phyloP scores from a whole-genome alignment of 2,329 filamentous ascomycete genomes.

The Aspergillus alliaceus region DNA sequence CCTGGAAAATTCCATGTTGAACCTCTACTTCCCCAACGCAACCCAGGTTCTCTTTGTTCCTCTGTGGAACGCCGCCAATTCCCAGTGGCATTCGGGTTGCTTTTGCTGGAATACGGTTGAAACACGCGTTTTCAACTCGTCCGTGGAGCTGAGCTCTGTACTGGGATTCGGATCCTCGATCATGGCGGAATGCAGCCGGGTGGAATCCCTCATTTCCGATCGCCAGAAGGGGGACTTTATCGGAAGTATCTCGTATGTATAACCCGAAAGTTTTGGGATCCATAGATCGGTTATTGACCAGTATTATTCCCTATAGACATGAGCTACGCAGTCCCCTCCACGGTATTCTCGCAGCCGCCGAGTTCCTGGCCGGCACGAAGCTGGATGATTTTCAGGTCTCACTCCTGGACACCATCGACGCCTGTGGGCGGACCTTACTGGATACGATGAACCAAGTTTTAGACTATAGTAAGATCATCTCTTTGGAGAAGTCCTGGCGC shows the following conservation, averaged over 20 bases:
- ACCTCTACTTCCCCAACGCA: slow-evolving; percentile 48
- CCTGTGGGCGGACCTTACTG: slow-evolving; percentile 42
- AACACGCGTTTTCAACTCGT: slow-evolving; percentile 37
- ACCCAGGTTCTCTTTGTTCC: slow-evolving; percentile 53
- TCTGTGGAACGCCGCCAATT: slow-evolving; percentile 51
- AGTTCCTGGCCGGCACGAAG: slow-evolving; percentile 41
- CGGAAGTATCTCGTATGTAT: slow-evolving; percentile 40
- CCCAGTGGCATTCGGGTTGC: slow-evolving; percentile 49
- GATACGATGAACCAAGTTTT: slow-evolving; percentile 48
- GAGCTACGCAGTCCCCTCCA: slow-evolving; percentile 45
- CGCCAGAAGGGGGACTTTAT: slow-evolving; percentile 47
- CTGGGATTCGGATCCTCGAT: slow-evolving; percentile 44
- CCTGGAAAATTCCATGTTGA: slow-evolving; percentile 40
- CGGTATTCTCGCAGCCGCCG: slow-evolving; percentile 43
- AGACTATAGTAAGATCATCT: slow-evolving; percentile 55
- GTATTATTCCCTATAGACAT: slow-evolving; percentile 24
- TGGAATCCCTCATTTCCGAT: slow-evolving; percentile 44
- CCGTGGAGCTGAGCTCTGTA: slow-evolving; percentile 41
- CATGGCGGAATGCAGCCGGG: slow-evolving; percentile 44
- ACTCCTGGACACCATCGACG: slow-evolving; percentile 41
- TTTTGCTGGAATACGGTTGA: slow-evolving; percentile 45
- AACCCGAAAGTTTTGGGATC: background rate
- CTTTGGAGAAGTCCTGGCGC: slow-evolving; percentile 37
- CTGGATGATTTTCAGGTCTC: slow-evolving; percentile 42
- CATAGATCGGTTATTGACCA: background rate